Percentiles rank a stretch among this genome's conserved stretches.
Evolutionary conservation across 225 moss, liverwort and hornwort species (phyloP).

Genomic region (Physcomitrium patens): DNA sequence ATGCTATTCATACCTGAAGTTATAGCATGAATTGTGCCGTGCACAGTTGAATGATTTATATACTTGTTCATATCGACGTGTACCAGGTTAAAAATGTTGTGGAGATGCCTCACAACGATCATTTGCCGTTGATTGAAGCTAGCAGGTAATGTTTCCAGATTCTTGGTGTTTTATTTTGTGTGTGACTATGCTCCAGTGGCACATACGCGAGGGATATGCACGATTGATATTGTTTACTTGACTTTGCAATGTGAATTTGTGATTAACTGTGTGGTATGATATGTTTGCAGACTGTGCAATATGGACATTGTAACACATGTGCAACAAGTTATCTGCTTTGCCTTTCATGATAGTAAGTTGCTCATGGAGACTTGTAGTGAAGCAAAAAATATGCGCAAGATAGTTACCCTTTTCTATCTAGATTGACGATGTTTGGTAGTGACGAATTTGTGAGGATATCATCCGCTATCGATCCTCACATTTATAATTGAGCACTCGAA

Average conservation of each 20-base stretch:
- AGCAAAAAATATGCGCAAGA: constrained; percentile 94
- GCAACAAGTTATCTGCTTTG: constrained; percentile 99
- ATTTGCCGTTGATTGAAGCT: constrained; percentile 90
- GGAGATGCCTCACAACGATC: constrained; percentile 99
- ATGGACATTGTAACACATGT: constrained; percentile 99
- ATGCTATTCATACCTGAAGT: neutral
- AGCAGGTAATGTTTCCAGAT: constrained; percentile 70
- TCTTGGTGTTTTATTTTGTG: neutral
- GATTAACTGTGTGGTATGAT: constrained; percentile 24
- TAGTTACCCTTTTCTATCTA: constrained; percentile 96
- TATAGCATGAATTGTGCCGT: neutral
- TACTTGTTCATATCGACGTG: constrained; percentile 7
- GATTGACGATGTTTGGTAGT: constrained; percentile 55
- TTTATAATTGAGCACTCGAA: constrained; percentile 47
- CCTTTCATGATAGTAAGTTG: constrained; percentile 98
- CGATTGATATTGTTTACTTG: too few species aligned
- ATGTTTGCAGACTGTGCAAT: constrained; percentile 84
- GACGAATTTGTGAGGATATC: constrained; percentile 37
- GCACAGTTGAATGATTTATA: constrained; percentile 8
- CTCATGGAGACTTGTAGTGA: constrained; percentile 99
- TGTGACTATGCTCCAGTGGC: neutral
- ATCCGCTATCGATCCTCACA: constrained; percentile 41
- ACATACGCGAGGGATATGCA: too few species aligned
- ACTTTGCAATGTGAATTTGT: neutral
- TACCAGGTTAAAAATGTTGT: constrained; percentile 98